Base-by-base conservation (phyloP, 225 moss, liverwort and hornwort species). In the Climacium dendroides region DNA sequence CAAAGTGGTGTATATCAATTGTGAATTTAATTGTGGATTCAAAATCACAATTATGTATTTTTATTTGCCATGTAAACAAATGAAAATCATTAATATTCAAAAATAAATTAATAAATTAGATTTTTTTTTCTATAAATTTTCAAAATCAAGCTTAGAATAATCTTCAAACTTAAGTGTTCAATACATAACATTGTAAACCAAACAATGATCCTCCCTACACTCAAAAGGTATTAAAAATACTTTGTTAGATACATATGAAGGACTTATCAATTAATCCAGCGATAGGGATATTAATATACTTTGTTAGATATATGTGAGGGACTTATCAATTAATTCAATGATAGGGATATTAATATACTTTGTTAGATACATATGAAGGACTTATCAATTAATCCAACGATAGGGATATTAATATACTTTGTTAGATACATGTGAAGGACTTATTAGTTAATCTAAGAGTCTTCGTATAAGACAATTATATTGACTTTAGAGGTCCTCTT, bases 131-230 rank as follows among this genome's bases (percentile, higher is more conserved):
- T 50, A 15, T 50, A 15, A 50, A 50, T 50, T 50, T 15, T 15
- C 50, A 50, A 50, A 50, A 15, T 50, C 50, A 15, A 50, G 1
- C 1, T 7, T 12, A 7, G 18, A 74, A 74, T 32, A 19, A 48
- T 19, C 2, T 19, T 74, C 7, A 48, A n/a, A n/a, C n/a, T n/a
- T n/a, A 19, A 19, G 32, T 74, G 1, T 32, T 50, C 11, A 45
- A 45, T 43, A n/a, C 6, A n/a, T 35, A 35, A 66, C 22, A 66
- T 39, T 23, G 24, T 69, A 24, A 39, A 64, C 9, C 2, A 64
- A 1, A 1, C 35, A 35, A 35, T n/a, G 11, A 5, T 65, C 20
- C 3, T 64, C 3, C 1, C 13, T 2, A 37, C 23, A 7, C 4
- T 12, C 0, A 4, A 6, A 67, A 67, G 12, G 4, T 67, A 67